Base-by-base conservation (phyloP, 768 basidiomycete genomes). In the Lactarius akahatsu region DNA sequence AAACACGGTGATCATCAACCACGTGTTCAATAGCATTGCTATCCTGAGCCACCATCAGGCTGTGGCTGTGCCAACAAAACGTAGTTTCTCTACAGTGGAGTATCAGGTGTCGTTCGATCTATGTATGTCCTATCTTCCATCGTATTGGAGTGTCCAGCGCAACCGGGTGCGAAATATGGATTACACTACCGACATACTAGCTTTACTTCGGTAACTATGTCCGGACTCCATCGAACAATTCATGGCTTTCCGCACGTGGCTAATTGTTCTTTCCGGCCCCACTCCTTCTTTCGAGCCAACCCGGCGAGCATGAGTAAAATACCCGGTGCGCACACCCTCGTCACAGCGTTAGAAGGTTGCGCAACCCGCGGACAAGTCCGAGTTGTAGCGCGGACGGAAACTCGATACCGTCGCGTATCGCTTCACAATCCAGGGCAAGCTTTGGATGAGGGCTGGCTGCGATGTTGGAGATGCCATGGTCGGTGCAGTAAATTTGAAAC, bases 221-320 rank as follows among this genome's bases (percentile, higher is more conserved):
- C 54, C 55, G 32, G 20, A 30, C 28, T 61, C 57, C 13, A 40
- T 57, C n/a, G 34, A 34, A 5, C 34, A 57, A 50, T 57, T 57
- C 3, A 36, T 36, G 36, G 30, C 16, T 56, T 32, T 34, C 10
- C 15, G 8, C 28, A 16, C 15, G 26, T 30, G 23, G 28, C 18
- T 5, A 28, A 4, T 4, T 9, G 54, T 32, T 30, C 32, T 18
- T 11, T 34, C 32, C 55, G 20, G 2, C 13, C 11, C 13, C 23
- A 23, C 26, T 26, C 50, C 28, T 32, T 34, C 20, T 34, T 23
- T 43, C 9, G 32, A 32, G 26, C 54, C 34, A 16, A 55, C 36
- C 63, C 63, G 57, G 63, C 36, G 11, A 59, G 50, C 36, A 57
- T 3, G 20, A 36, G 20, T 32, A 3, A n/a, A 28, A 59, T 3